Base-by-base conservation (phyloP, 139 green algal species). In the Chlorella sp. region DNA sequence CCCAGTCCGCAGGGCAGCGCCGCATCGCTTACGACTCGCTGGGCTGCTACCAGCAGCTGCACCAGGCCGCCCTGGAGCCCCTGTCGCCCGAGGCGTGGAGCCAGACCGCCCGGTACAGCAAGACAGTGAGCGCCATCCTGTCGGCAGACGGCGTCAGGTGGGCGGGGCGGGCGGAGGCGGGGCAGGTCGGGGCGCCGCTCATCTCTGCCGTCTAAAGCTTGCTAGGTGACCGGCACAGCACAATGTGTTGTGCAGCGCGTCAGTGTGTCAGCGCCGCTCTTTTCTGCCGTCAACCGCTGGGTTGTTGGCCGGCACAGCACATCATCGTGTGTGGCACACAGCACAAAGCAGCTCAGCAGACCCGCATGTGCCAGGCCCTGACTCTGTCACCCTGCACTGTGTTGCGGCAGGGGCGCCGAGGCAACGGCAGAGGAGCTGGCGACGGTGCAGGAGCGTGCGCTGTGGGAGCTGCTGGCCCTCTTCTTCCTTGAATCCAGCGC, bases 1-100 rank as follows among this genome's bases (percentile, higher is more conserved):
- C 61, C 11, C 92, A 90, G 12, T 64, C 40, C 3, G 68, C 79
- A 0, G 81, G 80, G 42, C 91, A 94, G 71, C 89, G 92, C 11
- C 89, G 92, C 48, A 86, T 94, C 30, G 91, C 92, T 2, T 95
- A 94, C 48, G 92, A 95, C 68, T 89, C 68, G 1, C 53, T 64
- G n/a, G 86, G 66, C 61, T 60, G 82, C 61, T 93, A 86, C 30
- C 22, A 87, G 36, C 37, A 83, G 80, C 85, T 91, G 34, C 78
- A 91, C 34, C 14, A 36, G 32, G 37, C 37, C 19, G 14, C 5
- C 16, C 53, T 57, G 16, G 42, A 86, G 53, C 42, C 66, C 0
- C 83, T 68, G 40, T 37, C 19, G 21, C 73, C 83, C 16, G 42
- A 89, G 4, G 81, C 39, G 0, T 92, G 89, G 89, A 48, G 32